A percentile compares a stretch with the other conserved stretches of the same genome.
These are phyloP conservation scores for Camptophora hylomeconis DNA, from an alignment of 2,329 filamentous ascomycete genomes.

Conservation along the genomic window DNA sequence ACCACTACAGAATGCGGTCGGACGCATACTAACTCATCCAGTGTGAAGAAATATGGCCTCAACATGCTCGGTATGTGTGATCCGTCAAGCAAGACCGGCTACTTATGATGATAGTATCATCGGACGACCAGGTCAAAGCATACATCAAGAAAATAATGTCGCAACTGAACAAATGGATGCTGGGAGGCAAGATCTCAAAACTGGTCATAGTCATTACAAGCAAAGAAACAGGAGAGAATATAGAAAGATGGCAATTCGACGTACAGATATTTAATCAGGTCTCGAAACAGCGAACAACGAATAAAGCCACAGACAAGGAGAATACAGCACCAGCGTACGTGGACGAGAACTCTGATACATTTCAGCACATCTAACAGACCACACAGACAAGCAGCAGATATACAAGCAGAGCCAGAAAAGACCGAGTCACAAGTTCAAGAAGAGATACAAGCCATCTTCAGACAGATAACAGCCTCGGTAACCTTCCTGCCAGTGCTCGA, in stretches of 20 bases:
- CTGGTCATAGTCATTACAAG: constrained; percentile 92
- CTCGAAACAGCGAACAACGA: constrained; percentile 36
- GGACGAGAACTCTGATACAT: background rate
- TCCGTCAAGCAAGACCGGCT: constrained; percentile 1
- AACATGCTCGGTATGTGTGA: constrained; percentile 67
- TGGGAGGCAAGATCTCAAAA: constrained; percentile 90
- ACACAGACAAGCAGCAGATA: constrained; percentile 18
- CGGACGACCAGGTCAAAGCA: constrained; percentile 94
- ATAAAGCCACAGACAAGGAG: constrained; percentile 50
- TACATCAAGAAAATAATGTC: constrained; percentile 99
- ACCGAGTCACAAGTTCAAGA: constrained; percentile 87
- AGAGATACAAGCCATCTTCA: constrained; percentile 92
- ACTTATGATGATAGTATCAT: constrained; percentile 49
- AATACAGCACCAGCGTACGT: constrained; percentile 47
- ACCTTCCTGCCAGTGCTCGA: constrained; percentile 91
- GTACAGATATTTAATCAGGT: constrained; percentile 50
- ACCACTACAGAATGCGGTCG: background rate
- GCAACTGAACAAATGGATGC: constrained; percentile 96
- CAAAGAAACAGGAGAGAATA: constrained; percentile 91
- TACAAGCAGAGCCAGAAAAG: constrained; percentile 46
- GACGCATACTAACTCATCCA: constrained; percentile 14
- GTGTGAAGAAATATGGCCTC: constrained; percentile 97
- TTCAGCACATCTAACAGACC: too few species aligned
- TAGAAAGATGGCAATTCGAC: constrained; percentile 97
- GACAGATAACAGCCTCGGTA: constrained; percentile 94